Conservation (phyloP, 1,284 basidiomycete genomes). For the Meira miltonrushii region DNA sequence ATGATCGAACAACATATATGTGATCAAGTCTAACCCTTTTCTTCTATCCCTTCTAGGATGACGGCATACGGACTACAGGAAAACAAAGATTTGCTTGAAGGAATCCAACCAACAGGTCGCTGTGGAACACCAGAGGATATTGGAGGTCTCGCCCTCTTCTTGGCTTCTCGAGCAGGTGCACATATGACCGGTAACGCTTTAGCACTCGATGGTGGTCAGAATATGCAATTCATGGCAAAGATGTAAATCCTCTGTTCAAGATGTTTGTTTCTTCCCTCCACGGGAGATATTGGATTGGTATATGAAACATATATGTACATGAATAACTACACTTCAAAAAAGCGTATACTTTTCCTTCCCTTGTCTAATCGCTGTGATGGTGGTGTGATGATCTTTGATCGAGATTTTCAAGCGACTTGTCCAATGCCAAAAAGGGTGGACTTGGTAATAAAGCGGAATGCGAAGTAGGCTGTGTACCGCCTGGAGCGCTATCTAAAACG, state of each 20-base stretch:
- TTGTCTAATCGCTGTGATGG: no score
- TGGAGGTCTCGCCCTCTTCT: conserved; percentile 69
- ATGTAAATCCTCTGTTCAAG: conserved; percentile 5
- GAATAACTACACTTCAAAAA: no score
- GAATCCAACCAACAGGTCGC: conserved; percentile 55
- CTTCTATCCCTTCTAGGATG: conserved; percentile 70
- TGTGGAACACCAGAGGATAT: conserved; percentile 67
- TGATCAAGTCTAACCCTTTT: no score
- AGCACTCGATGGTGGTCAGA: conserved; percentile 65
- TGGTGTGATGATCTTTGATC: no score
- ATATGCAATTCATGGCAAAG: conserved; percentile 33
- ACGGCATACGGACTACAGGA: conserved; percentile 67
- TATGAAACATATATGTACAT: neutral
- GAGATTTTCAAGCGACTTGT: neutral
- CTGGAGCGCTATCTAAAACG: neutral
- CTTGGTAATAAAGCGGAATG: neutral
- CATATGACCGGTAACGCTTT: conserved; percentile 64
- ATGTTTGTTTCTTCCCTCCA: neutral
- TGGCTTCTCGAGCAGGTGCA: conserved; percentile 66
- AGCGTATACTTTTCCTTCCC: no score
- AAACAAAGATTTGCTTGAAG: conserved; percentile 52
- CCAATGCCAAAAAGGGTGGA: conserved; percentile 6
- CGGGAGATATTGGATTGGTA: conserved; percentile 1
- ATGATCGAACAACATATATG: conserved; percentile 42
- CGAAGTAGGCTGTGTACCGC: neutral